These are phyloP conservation scores for Microcyclospora pomicola DNA, from an alignment of 2,329 filamentous ascomycete species.

Conservation along the genomic window DNA sequence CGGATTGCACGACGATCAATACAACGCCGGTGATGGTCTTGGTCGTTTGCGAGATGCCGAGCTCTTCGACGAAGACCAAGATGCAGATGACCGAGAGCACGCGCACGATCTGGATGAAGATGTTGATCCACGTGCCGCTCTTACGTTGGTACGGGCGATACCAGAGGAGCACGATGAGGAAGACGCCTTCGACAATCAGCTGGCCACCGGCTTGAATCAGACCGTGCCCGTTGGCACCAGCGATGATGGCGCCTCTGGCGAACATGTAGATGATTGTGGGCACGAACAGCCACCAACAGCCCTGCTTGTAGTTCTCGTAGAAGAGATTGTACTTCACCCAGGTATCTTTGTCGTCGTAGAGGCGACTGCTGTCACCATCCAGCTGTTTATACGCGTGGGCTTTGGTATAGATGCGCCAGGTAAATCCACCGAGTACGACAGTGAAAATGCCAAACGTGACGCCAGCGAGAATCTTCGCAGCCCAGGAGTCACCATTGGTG, in stretches of 20 bases:
- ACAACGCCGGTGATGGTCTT: constrained; percentile 91
- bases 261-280: constrained; percentile 84
- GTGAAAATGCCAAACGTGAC: constrained; percentile 74
- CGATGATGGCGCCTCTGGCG: constrained; percentile 73
- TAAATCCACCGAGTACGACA: constrained; percentile 65
- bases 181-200: constrained; percentile 63
- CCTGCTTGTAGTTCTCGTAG: constrained; percentile 88
- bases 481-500: constrained; percentile 86
- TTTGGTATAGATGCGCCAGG: constrained; percentile 65
- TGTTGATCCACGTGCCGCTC: constrained; percentile 86
- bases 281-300: constrained; percentile 95
- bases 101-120: constrained; percentile 76
- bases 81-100: constrained; percentile 81
- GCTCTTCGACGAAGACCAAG: constrained; percentile 83
- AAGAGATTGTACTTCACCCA: constrained; percentile 97
- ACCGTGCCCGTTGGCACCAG: constrained; percentile 72
- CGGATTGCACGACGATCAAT: constrained; percentile 79
- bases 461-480: constrained; percentile 68
- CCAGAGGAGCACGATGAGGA: constrained; percentile 72
- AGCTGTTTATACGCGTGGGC: constrained; percentile 59
- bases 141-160: constrained; percentile 73
- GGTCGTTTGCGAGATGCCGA: constrained; percentile 78
- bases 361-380: constrained; percentile 56
- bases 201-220: constrained; percentile 68
- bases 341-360: constrained; percentile 79